Evolutionary conservation across 2,329 filamentous ascomycete species (phyloP), one percentile per base, ranked within the genome.

Genomic region (Trichoderma atroviride): DNA sequence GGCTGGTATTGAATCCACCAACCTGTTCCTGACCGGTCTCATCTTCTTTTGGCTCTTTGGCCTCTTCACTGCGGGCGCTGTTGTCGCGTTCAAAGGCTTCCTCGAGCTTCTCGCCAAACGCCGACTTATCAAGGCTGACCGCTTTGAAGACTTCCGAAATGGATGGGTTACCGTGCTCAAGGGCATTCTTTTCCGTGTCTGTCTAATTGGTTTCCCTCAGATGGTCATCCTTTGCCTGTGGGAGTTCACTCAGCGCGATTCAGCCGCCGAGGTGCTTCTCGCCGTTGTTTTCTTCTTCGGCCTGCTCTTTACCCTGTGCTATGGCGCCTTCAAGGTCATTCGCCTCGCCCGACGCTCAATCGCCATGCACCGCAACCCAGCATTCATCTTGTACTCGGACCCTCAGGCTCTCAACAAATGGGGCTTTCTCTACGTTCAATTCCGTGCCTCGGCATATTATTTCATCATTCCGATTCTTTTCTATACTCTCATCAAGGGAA

Each of bases 391-490:
- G 71, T 98, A 96, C 83, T 97, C 95, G 2, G 94, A 98, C 76
- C 94, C 94, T n/a, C 88, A 93, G 72, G 91, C 92, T 65, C 87
- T 98, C 72, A 97, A 97, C 87, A 97, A 97, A 82, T 97, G 94
- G 95, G 95, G 95, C 27, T 97, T 97, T 84, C 88, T 98, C 73
- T 98, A 98, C 78, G 93, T 98, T 52, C 94, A 97, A 80, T 97
- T 97, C 86, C 92, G 95, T 76, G 95, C 95, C 50, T 95, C 94
- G 2, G 93, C 94, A 50, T 97, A 97, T 86, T 97, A 96, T 84
- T 97, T 95, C 80, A 93, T 97, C 75, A 87, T 96, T 43, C 93
- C 93, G 0, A 82, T 91, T 65, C 84, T 98, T 69, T 81, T 83
- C 65, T 97, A 97, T 80, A 89, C 91, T 47, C 78, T 97, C n/a